Conservation (phyloP, 371 early-diverging fungal species). For the Zychaea mexicana region DNA sequence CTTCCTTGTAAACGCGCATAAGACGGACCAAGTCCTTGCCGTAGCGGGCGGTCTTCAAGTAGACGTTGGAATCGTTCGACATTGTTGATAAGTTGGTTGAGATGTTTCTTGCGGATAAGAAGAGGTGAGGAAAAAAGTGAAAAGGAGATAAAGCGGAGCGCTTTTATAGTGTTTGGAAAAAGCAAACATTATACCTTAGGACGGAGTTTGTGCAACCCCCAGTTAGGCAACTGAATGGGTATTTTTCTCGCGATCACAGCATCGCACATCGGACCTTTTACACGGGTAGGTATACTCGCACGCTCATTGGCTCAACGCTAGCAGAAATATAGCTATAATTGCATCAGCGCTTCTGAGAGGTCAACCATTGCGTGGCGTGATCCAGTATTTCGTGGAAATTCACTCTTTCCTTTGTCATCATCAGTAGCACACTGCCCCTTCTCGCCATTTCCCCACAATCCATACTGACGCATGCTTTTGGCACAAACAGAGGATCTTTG, state of each 20-base stretch:
- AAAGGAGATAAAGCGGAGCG: not conserved
- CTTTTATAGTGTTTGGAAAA: not conserved
- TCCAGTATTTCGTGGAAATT: not conserved
- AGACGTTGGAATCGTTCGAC: conserved; percentile 28
- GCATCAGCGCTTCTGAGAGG: not conserved
- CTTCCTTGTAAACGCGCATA: conserved; percentile 74
- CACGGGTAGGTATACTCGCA: not conserved
- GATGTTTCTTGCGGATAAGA: conserved; percentile 3
- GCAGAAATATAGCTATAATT: not conserved
- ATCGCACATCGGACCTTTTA: not conserved
- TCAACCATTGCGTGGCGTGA: not conserved
- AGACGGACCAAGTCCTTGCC: conserved; percentile 84
- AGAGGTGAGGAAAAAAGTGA: conserved; percentile 2
- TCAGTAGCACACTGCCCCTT: too few relatives aligned
- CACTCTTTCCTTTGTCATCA: not conserved
- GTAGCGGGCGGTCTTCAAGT: conserved; percentile 66
- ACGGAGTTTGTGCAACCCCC: not conserved
- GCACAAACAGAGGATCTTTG: too few relatives aligned
- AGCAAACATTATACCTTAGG: not conserved
- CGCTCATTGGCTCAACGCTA: not conserved
- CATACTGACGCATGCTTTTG: too few relatives aligned
- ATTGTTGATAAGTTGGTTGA: conserved; percentile 5
- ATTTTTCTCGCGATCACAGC: not conserved
- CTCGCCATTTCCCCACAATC: too few relatives aligned
- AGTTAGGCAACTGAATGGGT: not conserved